Evolutionary conservation across 768 basidiomycete genomes (phyloP).

Genomic region (Leccinum uliginosum): DNA sequence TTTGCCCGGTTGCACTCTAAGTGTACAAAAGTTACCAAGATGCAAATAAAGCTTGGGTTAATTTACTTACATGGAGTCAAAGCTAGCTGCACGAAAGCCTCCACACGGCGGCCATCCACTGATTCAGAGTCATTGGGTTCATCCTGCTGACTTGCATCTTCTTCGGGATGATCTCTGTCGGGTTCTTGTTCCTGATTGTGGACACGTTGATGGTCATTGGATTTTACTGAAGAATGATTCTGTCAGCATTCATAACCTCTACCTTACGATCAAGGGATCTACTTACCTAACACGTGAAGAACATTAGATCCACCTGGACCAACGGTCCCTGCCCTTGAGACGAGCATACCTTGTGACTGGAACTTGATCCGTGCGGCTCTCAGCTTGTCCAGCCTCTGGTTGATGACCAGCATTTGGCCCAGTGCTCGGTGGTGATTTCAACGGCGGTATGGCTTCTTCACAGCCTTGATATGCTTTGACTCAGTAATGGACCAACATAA

Average conservation of each 20-base stretch:
- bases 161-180: neutral
- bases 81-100: neutral
- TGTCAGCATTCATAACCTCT: neutral
- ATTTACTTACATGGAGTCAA: neutral
- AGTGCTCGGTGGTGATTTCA: neutral
- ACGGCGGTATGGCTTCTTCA: neutral
- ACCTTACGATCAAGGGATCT: neutral
- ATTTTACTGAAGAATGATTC: neutral
- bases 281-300: neutral
- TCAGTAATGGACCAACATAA: neutral
- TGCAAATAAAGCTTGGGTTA: neutral
- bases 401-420: neutral
- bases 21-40: neutral
- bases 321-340: neutral
- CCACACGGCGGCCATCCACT: neutral
- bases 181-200: neutral
- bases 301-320: neutral
- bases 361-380: neutral
- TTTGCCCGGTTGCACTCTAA: neutral
- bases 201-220: neutral
- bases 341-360: neutral
- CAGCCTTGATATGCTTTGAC: neutral
- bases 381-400: neutral
- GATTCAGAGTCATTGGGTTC: neutral
- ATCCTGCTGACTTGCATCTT: neutral